These are phyloP conservation scores for Eutrema japonicum DNA, from an alignment of 345 rosid genomes.

Conservation along the genomic window DNA sequence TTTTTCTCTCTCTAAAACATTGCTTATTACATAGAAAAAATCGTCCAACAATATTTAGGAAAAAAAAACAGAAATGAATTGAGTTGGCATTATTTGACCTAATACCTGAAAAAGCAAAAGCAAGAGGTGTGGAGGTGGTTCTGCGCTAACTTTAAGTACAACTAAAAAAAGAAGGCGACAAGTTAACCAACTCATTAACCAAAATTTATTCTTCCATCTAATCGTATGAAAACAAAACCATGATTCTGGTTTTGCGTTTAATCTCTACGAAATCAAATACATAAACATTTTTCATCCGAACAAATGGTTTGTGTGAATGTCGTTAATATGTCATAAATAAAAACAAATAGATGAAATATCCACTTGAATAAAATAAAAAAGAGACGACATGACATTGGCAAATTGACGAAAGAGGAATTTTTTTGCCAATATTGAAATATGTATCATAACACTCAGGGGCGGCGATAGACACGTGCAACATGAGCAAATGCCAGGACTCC, in stretches of 20 bases:
- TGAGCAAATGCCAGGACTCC: too few species aligned
- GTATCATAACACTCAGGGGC: too few species aligned
- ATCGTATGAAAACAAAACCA: not conserved
- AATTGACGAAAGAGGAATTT: too few species aligned
- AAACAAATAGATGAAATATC: too few species aligned
- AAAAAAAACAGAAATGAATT: not conserved
- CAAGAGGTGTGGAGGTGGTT: conserved; percentile 34
- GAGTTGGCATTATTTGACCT: conserved; percentile 32
- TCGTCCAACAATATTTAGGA: not conserved
- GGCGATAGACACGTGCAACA: too few species aligned
- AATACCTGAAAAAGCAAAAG: conserved; percentile 36
- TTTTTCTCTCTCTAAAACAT: not conserved
- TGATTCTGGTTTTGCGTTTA: not conserved
- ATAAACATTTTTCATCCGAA: not conserved
- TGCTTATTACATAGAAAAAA: not conserved
- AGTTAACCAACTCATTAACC: conserved; percentile 38
- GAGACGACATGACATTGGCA: too few species aligned
- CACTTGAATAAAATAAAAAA: too few species aligned
- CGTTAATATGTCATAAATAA: too few species aligned
- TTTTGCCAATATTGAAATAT: too few species aligned
- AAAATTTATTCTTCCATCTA: conserved; percentile 19
- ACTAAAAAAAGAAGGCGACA: conserved; percentile 28
- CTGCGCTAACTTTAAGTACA: conserved; percentile 16
- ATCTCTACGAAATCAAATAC: not conserved
- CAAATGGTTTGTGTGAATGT: too few species aligned